Percentiles rank a stretch among this genome's conserved stretches.
Conservation (phyloP, 2,329 filamentous ascomycete species). For the Xylaria arbuscula region DNA sequence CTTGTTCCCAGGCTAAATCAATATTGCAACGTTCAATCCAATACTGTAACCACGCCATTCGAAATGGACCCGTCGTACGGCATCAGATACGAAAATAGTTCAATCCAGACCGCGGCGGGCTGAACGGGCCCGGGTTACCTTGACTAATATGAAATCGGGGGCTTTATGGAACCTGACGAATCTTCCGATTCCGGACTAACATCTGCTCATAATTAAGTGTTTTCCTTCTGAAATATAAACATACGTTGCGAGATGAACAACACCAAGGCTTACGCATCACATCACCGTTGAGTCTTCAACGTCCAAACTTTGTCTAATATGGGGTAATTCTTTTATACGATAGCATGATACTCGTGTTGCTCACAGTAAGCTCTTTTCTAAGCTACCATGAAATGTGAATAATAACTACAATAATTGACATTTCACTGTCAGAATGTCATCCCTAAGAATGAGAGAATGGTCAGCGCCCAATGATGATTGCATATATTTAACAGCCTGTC, state of each 20-base stretch:
- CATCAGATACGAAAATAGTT: constrained; percentile 22
- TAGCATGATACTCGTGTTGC: neutral
- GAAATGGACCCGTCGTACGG: constrained; percentile 14
- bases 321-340: neutral
- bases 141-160: constrained; percentile 18
- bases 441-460: neutral
- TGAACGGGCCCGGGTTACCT: neutral
- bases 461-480: too few species aligned
- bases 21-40: constrained; percentile 22
- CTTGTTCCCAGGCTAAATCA: constrained; percentile 19
- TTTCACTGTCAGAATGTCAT: neutral
- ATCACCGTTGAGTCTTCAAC: neutral
- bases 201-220: neutral
- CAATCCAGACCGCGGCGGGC: neutral
- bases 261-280: too few species aligned
- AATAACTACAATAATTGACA: neutral
- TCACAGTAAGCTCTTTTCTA: neutral
- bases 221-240: neutral
- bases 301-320: neutral
- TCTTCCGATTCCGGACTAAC: constrained; percentile 1
- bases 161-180: too few species aligned
- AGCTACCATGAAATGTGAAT: neutral
- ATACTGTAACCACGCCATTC: constrained; percentile 19
- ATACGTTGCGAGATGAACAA: too few species aligned
- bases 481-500: too few species aligned